A percentile compares a stretch with the other conserved stretches of the same genome.
Conservation (phyloP, 176 grass and related monocot species). For the Avena atlantica region DNA sequence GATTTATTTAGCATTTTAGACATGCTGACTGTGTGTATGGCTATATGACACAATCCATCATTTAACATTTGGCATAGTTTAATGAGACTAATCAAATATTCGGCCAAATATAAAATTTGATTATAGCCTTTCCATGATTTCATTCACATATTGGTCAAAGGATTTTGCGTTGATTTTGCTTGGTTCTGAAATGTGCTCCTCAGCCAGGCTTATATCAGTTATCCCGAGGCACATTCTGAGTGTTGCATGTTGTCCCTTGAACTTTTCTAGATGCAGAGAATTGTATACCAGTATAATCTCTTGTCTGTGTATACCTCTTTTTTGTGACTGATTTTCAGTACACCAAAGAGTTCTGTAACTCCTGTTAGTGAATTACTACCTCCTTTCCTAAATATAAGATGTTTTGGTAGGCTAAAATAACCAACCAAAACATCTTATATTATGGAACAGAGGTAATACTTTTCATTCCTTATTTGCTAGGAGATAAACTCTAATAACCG, state of each 20-base stretch:
- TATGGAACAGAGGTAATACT: background rate
- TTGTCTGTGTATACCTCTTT: background rate
- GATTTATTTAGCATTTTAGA: background rate
- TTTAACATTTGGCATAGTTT: background rate
- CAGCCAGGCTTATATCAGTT: conserved; percentile 6
- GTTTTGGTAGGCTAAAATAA: no score
- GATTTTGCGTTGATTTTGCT: background rate
- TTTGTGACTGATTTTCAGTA: conserved; percentile 10
- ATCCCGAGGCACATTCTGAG: background rate
- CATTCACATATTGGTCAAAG: background rate
- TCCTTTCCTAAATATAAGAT: no score
- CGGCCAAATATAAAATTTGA: background rate
- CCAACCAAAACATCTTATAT: no score
- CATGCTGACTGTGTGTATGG: background rate
- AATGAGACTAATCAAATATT: background rate
- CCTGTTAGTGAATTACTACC: background rate
- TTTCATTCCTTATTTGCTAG: conserved; percentile 20
- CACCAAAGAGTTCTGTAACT: conserved; percentile 18
- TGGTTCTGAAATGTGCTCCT: background rate
- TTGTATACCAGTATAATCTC: background rate
- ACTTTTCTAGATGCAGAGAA: conserved; percentile 4
- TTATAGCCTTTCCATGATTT: background rate
- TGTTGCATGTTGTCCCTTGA: conserved; percentile 15
- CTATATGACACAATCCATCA: background rate
- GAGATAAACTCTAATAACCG: background rate